Conservation (phyloP, 345 rosid species). For the Brassica juncea region DNA sequence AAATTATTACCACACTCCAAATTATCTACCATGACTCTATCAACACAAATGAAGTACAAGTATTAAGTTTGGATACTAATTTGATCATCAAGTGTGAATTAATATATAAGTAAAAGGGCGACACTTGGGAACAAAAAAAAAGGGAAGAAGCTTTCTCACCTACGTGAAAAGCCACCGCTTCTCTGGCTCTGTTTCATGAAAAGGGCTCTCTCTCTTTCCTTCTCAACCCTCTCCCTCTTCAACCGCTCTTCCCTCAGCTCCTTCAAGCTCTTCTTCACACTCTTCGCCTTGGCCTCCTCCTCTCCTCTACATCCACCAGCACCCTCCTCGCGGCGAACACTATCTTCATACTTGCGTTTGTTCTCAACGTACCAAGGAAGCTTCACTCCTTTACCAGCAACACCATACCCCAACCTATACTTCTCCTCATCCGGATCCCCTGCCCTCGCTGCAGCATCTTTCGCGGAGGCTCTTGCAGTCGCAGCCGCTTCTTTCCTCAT, state of each 20-base stretch:
- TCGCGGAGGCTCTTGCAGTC: conserved; percentile 45
- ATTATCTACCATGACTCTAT: conserved; percentile 12
- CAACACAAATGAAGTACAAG: background rate
- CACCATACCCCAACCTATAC: conserved; percentile 80
- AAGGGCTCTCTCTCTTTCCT: conserved; percentile 66
- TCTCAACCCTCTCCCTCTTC: conserved; percentile 76
- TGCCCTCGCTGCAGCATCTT: conserved; percentile 39
- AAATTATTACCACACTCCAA: background rate
- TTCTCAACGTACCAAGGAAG: conserved; percentile 88
- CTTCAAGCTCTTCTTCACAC: conserved; percentile 65
- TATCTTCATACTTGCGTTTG: conserved; percentile 41
- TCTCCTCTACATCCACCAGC: conserved; percentile 36
- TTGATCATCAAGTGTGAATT: background rate
- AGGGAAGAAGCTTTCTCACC: conserved; percentile 37
- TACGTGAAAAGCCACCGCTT: conserved; percentile 51
- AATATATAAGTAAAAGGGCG: background rate
- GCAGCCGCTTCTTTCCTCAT: conserved; percentile 75
- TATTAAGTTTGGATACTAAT: background rate
- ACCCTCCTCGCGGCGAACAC: conserved; percentile 1
- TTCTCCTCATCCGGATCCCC: conserved; percentile 76
- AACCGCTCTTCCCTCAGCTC: conserved; percentile 79
- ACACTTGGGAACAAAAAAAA: background rate
- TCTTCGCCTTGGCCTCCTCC: conserved; percentile 47
- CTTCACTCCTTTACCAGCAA: conserved; percentile 94
- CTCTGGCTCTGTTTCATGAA: conserved; percentile 51